Evolutionary conservation across 306 rosid species (phyloP).

Genomic region (Lathyrus aphaca): DNA sequence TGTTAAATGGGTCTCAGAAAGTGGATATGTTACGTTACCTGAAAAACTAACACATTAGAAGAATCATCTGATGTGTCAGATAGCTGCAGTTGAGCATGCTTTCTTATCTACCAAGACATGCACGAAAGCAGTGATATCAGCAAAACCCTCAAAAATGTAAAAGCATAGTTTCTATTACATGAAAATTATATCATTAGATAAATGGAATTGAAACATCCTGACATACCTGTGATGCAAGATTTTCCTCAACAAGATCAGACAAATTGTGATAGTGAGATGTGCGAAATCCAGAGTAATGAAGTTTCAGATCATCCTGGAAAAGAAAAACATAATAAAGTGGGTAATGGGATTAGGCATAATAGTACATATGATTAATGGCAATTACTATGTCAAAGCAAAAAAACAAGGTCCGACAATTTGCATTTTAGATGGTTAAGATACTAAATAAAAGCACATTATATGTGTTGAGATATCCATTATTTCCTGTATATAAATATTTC

Average conservation of each 20-base stretch:
- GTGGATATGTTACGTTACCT: slow-evolving; percentile 56
- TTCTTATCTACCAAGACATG: slow-evolving; percentile 56
- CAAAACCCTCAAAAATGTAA: slow-evolving; percentile 29
- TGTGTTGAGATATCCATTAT: background rate
- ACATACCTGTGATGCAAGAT: slow-evolving; percentile 77
- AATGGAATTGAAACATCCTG: slow-evolving; percentile 28
- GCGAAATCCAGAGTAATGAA: slow-evolving; percentile 86
- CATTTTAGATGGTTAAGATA: background rate
- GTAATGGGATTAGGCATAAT: slow-evolving; percentile 19
- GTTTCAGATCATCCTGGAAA: slow-evolving; percentile 74
- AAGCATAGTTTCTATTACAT: slow-evolving; percentile 19
- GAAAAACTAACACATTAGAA: slow-evolving; percentile 82
- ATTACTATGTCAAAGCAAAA: slow-evolving; percentile 10
- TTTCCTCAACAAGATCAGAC: slow-evolving; percentile 81
- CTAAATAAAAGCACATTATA: slow-evolving; percentile 17
- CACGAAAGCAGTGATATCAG: slow-evolving; percentile 36
- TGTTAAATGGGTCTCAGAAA: slow-evolving; percentile 30
- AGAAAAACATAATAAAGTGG: slow-evolving; percentile 31
- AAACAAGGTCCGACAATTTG: background rate
- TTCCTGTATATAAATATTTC: background rate
- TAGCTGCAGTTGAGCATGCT: slow-evolving; percentile 66
- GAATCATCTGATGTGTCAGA: slow-evolving; percentile 70
- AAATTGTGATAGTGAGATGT: slow-evolving; percentile 86
- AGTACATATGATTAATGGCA: slow-evolving; percentile 22
- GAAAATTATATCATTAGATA: slow-evolving; percentile 19